phyloP scores from a whole-genome alignment of 805 yeast genomes.

The Pichia rugopelliculosa region DNA sequence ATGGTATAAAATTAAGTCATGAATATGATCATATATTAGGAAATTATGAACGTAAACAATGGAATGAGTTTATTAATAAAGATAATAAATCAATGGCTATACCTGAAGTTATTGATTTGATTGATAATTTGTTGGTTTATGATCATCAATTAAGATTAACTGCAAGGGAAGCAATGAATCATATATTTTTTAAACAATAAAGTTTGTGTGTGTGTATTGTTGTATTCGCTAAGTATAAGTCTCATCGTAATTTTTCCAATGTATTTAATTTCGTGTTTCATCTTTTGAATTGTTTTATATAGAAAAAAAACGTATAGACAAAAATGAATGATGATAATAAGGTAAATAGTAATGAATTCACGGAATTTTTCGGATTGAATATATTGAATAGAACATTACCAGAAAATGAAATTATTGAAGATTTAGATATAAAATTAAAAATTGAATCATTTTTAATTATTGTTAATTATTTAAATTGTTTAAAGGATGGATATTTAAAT shows the following conservation, averaged over 20 bases:
- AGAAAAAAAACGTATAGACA: no score
- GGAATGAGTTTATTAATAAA: slow-evolving; percentile 54
- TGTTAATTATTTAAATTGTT: not conserved
- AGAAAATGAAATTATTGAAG: not conserved
- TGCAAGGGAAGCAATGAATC: slow-evolving; percentile 82
- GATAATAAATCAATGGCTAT: slow-evolving; percentile 44
- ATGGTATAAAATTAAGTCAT: slow-evolving; percentile 58
- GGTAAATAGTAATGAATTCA: not conserved
- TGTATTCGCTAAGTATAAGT: no score
- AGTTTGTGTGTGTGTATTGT: not conserved
- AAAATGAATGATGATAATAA: no score
- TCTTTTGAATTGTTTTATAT: no score
- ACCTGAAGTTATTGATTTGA: slow-evolving; percentile 50
- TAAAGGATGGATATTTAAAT: not conserved
- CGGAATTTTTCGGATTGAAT: not conserved
- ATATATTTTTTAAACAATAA: slow-evolving; percentile 31
- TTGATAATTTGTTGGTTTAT: slow-evolving; percentile 66
- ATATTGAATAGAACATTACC: not conserved
- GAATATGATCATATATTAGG: slow-evolving; percentile 75
- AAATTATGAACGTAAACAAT: slow-evolving; percentile 56
- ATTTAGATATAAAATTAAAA: not conserved
- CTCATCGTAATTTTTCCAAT: no score
- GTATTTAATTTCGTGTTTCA: no score
- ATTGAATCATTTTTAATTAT: not conserved
- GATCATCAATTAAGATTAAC: slow-evolving; percentile 87